Percentiles rank a stretch among this genome's conserved stretches.
Conservation (phyloP, 768 basidiomycete genomes). For the Tulasnella sp. region DNA sequence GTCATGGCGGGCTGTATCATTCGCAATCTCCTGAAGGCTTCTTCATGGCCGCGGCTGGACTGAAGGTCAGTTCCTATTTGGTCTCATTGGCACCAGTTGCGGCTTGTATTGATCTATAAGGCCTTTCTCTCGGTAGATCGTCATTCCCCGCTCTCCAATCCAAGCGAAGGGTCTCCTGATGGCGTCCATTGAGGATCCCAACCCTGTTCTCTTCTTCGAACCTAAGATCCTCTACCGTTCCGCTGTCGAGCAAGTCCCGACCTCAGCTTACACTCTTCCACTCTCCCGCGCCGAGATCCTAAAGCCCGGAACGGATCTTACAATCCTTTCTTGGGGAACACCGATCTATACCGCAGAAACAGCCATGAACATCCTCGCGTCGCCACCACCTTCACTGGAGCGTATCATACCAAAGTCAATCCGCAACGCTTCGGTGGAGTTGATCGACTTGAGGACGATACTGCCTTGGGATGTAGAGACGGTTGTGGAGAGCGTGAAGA, state of each 20-base stretch:
- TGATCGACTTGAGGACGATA: conserved; percentile 84
- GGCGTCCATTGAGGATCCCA: conserved; percentile 79
- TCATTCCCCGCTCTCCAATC: conserved; percentile 88
- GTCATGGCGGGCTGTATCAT: conserved; percentile 85
- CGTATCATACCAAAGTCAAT: conserved; percentile 51
- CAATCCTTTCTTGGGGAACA: conserved; percentile 86
- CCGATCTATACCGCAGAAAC: conserved; percentile 83
- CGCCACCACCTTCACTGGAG: conserved; percentile 54
- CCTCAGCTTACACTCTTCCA: conserved; percentile 78
- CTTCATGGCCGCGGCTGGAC: conserved; percentile 80
- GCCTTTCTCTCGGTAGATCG: conserved; percentile 33
- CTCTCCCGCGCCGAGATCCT: conserved; percentile 73
- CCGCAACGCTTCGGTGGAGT: conserved; percentile 63
- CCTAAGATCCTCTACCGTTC: conserved; percentile 90
- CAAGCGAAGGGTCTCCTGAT: conserved; percentile 92
- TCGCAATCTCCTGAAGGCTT: conserved; percentile 93
- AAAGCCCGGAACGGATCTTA: conserved; percentile 67
- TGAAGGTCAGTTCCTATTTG: conserved; percentile 47
- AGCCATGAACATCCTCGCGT: conserved; percentile 59
- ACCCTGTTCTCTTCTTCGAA: conserved; percentile 93
- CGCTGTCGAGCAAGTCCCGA: conserved; percentile 89
- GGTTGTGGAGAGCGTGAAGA: conserved; percentile 67
- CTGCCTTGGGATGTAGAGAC: conserved; percentile 81
- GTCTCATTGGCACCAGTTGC: not conserved
- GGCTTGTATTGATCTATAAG: not conserved